Evolutionary conservation across 2,329 filamentous ascomycete species (phyloP).

Genomic region (Tolypocladium endophyticum): DNA sequence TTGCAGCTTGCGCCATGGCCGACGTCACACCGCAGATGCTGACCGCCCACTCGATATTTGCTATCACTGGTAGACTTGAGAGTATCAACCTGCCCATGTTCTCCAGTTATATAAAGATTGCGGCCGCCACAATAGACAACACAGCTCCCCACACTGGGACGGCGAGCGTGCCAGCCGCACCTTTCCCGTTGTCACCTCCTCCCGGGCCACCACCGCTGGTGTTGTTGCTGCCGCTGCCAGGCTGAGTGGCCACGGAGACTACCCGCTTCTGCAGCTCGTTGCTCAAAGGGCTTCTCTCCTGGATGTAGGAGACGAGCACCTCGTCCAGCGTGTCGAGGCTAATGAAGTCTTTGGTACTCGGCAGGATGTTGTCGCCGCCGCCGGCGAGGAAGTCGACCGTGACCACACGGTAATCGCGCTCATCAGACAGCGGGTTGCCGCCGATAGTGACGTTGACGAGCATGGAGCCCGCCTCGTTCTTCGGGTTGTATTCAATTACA

Average conservation of each 20-base stretch:
- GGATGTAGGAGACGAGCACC: slow-evolving; percentile 40
- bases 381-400: slow-evolving; percentile 54
- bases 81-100: too few relatives aligned
- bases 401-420: slow-evolving; percentile 41
- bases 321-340: slow-evolving; percentile 43
- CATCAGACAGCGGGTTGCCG: slow-evolving; percentile 33
- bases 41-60: not conserved
- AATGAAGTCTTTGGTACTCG: slow-evolving; percentile 24
- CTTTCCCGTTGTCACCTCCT: not conserved
- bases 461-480: slow-evolving; percentile 33
- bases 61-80: not conserved
- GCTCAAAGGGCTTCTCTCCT: slow-evolving; percentile 35
- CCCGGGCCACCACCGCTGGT: not conserved
- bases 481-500: slow-evolving; percentile 45
- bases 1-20: not conserved
- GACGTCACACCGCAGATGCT: not conserved
- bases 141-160: not conserved
- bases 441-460: slow-evolving; percentile 43
- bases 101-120: not conserved
- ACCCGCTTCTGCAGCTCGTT: slow-evolving; percentile 34
- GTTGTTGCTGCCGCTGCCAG: not conserved
- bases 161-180: not conserved
- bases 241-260: slow-evolving; percentile 3
- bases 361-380: slow-evolving; percentile 53
- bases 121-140: not conserved